Evolutionary conservation across 192 early-diverging fungal species (phyloP).

Genomic region (Kappamyces sp.): DNA sequence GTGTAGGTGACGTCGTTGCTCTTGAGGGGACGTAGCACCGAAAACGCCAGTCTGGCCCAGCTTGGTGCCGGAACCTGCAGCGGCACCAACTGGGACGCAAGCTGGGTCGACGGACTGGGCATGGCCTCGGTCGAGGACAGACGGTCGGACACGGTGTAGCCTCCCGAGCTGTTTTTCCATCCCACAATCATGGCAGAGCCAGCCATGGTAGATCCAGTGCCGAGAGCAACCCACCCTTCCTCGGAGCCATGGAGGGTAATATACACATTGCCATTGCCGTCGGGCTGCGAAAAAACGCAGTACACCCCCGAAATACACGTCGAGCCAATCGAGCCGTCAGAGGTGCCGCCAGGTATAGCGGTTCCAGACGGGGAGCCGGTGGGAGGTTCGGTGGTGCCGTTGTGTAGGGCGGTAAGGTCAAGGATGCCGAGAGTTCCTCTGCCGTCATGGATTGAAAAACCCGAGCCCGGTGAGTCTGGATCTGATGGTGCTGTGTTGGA

Average conservation of each 20-base stretch:
- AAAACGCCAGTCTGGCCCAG: conserved; percentile 13
- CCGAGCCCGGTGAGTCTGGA: conserved; percentile 7
- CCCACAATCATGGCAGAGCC: conserved; percentile 25
- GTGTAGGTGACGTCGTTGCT: neutral
- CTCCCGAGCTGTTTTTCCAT: conserved; percentile 24
- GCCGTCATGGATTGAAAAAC: conserved; percentile 2
- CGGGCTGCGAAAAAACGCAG: conserved; percentile 10
- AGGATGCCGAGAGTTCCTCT: conserved; percentile 7
- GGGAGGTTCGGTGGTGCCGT: conserved; percentile 1
- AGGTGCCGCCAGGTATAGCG: neutral
- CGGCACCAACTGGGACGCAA: neutral
- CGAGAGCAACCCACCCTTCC: conserved; percentile 22
- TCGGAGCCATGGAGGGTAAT: conserved; percentile 9
- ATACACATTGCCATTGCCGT: conserved; percentile 7
- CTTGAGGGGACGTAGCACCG: neutral
- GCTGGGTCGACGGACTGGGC: neutral
- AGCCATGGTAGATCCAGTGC: conserved; percentile 21
- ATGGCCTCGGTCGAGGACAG: neutral
- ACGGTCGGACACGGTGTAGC: conserved; percentile 21
- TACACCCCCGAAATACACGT: conserved; percentile 10
- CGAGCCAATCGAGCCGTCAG: conserved; percentile 2
- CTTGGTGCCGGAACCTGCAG: neutral
- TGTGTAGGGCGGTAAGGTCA: conserved; percentile 1
- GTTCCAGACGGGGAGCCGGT: conserved; percentile 1
- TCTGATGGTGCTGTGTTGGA: conserved; percentile 10